Percentiles rank a stretch among this genome's conserved stretches.
Conservation (phyloP, 345 rosid species). For the Acer saccharum region DNA sequence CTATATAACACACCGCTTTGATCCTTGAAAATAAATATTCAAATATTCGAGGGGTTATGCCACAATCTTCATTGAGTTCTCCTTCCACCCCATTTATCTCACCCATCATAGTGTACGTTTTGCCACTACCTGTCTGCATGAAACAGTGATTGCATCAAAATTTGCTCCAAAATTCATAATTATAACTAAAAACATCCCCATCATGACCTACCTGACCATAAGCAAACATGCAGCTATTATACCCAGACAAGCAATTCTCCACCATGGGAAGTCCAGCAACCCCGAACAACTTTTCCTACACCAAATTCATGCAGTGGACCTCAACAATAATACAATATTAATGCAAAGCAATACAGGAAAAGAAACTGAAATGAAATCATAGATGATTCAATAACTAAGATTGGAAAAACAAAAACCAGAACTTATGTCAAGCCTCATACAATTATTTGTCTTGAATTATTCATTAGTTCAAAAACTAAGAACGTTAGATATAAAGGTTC, state of each 20-base stretch:
- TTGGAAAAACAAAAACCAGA: neutral
- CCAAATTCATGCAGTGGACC: constrained; percentile 22
- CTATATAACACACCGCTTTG: constrained; percentile 41
- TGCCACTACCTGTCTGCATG: constrained; percentile 96
- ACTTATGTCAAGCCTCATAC: neutral
- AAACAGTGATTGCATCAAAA: constrained; percentile 14
- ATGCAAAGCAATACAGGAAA: neutral
- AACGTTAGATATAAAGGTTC: neutral
- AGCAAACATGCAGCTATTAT: constrained; percentile 93
- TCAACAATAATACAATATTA: constrained; percentile 14
- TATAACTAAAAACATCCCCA: neutral
- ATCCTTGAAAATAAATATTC: constrained; percentile 82
- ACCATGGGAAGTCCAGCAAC: constrained; percentile 92
- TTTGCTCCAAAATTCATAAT: neutral
- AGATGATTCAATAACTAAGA: neutral
- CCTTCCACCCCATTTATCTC: constrained; percentile 62
- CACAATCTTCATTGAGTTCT: constrained; percentile 58
- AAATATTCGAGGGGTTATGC: constrained; percentile 89
- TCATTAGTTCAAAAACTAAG: neutral
- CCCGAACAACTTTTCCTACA: constrained; percentile 72
- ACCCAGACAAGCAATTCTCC: constrained; percentile 95
- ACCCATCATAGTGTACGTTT: constrained; percentile 97
- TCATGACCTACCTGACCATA: constrained; percentile 79
- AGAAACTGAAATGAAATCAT: neutral
- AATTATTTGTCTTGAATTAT: neutral